These are phyloP conservation scores for Setomelanomma holmii DNA, from an alignment of 2,329 filamentous ascomycete species.

Conservation along the genomic window DNA sequence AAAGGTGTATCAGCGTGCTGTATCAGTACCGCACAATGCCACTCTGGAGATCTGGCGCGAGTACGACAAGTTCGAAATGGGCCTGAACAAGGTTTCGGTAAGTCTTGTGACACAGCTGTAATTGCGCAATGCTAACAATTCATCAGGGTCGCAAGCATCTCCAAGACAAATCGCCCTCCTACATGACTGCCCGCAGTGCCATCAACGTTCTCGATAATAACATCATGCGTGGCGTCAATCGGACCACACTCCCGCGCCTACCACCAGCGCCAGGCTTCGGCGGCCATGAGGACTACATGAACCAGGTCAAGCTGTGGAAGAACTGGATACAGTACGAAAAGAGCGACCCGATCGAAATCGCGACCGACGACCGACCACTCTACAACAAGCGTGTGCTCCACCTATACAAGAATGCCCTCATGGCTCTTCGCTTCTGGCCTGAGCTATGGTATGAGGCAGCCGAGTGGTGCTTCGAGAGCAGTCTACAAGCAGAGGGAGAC, in stretches of 20 bases:
- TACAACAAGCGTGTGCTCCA: constrained; percentile 84
- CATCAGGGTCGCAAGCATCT: constrained; percentile 86
- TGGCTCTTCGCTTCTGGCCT: constrained; percentile 93
- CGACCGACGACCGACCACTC: constrained; percentile 76
- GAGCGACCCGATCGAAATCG: constrained; percentile 85
- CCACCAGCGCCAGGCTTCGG: constrained; percentile 87
- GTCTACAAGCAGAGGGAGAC: constrained; percentile 73
- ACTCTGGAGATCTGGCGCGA: constrained; percentile 93
- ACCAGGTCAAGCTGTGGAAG: constrained; percentile 89
- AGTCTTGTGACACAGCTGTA: constrained; percentile 33
- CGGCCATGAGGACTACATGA: constrained; percentile 81
- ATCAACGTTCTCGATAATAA: constrained; percentile 93
- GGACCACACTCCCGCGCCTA: constrained; percentile 79
- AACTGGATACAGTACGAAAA: constrained; percentile 96
- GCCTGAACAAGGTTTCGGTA: constrained; percentile 89
- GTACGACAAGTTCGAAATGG: constrained; percentile 95
- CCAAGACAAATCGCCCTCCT: constrained; percentile 88
- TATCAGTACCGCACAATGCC: constrained; percentile 83
- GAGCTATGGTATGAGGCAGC: constrained; percentile 96
- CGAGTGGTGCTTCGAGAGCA: constrained; percentile 87
- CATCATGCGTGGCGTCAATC: constrained; percentile 76
- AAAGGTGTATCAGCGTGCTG: constrained; percentile 90
- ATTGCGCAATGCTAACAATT: constrained; percentile 23
- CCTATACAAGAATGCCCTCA: constrained; percentile 90
- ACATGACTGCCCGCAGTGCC: constrained; percentile 94